Evolutionary conservation across 805 yeast species (phyloP), one percentile per base, ranked within the genome.

Genomic region (Candida sakaeoensis): DNA sequence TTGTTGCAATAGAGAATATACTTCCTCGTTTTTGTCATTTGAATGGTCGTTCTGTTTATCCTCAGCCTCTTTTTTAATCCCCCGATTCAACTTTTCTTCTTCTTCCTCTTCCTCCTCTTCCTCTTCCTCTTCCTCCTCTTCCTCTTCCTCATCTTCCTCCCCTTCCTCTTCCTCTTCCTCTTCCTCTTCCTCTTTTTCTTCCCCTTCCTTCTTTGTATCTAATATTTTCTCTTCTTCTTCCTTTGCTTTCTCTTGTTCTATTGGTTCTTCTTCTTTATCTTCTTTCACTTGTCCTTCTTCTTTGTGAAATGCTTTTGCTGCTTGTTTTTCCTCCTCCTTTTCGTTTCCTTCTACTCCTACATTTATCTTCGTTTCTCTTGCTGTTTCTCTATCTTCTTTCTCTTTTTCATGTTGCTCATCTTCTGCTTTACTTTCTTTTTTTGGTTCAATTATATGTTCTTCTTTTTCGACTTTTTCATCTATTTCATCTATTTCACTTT

Each of bases 281-380:
- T 14, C 18, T 14, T n/a, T n/a, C n/a, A n/a, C n/a, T n/a, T n/a
- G n/a, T n/a, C n/a, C n/a, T n/a, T n/a, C n/a, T n/a, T n/a, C n/a
- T n/a, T n/a, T n/a, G 5, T 7, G n/a, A 14, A 5, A 5, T 4
- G 41, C 37, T 33, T 25, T 17, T 10, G 42, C 33, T 21, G 37
- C 23, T 17, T 42, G n/a, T n/a, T n/a, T n/a, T n/a, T n/a, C n/a
- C n/a, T n/a, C n/a, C n/a, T n/a, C n/a, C n/a, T n/a, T n/a, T n/a
- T n/a, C n/a, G n/a, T n/a, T n/a, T n/a, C n/a, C n/a, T n/a, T n/a
- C n/a, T n/a, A n/a, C n/a, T n/a, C n/a, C n/a, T n/a, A n/a, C n/a
- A n/a, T n/a, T n/a, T n/a, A n/a, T n/a, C n/a, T n/a, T n/a, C n/a
- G n/a, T n/a, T n/a, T n/a, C n/a, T n/a, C n/a, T n/a, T n/a, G n/a